phyloP scores from a whole-genome alignment of 2,329 filamentous ascomycete species.

The Blastomyces gilchristii region DNA sequence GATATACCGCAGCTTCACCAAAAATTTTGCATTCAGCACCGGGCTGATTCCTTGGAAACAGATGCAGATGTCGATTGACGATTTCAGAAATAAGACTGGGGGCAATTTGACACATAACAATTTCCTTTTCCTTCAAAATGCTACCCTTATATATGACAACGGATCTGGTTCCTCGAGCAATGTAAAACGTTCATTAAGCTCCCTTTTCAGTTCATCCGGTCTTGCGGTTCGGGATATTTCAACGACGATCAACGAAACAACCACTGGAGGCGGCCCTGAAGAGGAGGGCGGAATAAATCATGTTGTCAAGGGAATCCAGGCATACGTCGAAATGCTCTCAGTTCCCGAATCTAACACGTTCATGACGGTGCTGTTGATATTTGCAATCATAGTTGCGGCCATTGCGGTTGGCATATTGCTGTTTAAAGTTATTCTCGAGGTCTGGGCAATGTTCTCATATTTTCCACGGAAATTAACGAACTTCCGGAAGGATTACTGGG shows the following conservation, averaged over 20 bases:
- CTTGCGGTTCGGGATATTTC: constrained; percentile 45
- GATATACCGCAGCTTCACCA: constrained; percentile 79
- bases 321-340: constrained; percentile 69
- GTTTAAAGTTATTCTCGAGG: constrained; percentile 81
- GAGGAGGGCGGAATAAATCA: constrained; percentile 39
- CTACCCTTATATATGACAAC: constrained; percentile 61
- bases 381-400: constrained; percentile 72
- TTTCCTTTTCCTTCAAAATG: constrained; percentile 62
- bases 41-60: constrained; percentile 73
- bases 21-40: constrained; percentile 88
- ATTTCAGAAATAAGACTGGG: constrained; percentile 67
- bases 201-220: constrained; percentile 33
- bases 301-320: constrained; percentile 64
- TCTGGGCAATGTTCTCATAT: constrained; percentile 78
- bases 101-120: constrained; percentile 78
- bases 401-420: constrained; percentile 81
- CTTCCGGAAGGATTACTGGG: constrained; percentile 96
- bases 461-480: constrained; percentile 70
- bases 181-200: constrained; percentile 46
- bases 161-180: constrained; percentile 40
- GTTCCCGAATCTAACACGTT: constrained; percentile 88
- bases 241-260: constrained; percentile 35
- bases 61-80: constrained; percentile 74
- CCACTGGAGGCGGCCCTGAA: constrained; percentile 20
- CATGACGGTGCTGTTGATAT: constrained; percentile 85